These are phyloP conservation scores for Saccharomyces hybrid DNA, from an alignment of 1,139 yeast genomes.

Conservation along the genomic window DNA sequence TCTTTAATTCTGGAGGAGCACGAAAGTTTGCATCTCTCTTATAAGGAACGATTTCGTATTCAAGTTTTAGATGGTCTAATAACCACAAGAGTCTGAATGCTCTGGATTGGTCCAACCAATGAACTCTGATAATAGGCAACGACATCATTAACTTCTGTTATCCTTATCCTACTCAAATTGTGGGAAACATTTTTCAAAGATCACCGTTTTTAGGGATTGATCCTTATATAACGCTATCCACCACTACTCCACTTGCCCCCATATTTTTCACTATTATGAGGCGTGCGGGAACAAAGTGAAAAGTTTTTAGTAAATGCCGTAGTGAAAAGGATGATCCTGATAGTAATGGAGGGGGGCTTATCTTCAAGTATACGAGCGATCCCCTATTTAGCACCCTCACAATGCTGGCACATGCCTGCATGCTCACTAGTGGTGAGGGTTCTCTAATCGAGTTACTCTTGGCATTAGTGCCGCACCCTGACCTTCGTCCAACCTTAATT, in stretches of 20 bases:
- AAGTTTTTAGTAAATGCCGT: background rate
- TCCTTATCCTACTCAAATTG: background rate
- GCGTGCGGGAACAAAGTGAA: background rate
- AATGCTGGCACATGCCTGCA: background rate
- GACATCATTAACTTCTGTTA: slow-evolving; percentile 7
- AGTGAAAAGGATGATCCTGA: background rate
- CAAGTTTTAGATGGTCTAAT: slow-evolving; percentile 44
- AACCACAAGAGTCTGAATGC: slow-evolving; percentile 49
- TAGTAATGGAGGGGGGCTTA: background rate
- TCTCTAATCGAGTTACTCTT: background rate
- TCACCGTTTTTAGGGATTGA: background rate
- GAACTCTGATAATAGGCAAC: slow-evolving; percentile 21
- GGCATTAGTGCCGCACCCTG: background rate
- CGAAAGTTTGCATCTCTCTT: slow-evolving; percentile 37
- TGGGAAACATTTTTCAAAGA: background rate
- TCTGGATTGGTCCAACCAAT: slow-evolving; percentile 46
- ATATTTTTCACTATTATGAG: slow-evolving; percentile 25
- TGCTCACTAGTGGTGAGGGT: background rate
- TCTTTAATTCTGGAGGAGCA: slow-evolving; percentile 39
- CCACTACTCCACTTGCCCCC: background rate
- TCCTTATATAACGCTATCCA: background rate
- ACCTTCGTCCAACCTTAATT: background rate
- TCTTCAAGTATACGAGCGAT: background rate
- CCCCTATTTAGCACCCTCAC: background rate
- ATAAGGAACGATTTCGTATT: slow-evolving; percentile 45